A percentile compares a stretch with the other conserved stretches of the same genome.
Conservation (phyloP, 2,329 filamentous ascomycete genomes). For the Fusarium hostae region DNA sequence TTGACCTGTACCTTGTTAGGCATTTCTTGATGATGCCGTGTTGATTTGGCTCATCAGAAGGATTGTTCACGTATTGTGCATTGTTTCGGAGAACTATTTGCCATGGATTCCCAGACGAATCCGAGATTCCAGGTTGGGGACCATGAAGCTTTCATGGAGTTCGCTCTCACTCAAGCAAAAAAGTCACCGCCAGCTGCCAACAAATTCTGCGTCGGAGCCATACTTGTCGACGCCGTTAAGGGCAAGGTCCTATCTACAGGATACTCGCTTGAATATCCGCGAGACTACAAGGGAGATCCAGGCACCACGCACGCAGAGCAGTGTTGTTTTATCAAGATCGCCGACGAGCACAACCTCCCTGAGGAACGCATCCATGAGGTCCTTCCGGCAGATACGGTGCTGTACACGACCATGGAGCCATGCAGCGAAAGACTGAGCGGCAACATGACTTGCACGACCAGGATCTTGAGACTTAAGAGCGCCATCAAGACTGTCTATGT, state of each 20-base stretch:
- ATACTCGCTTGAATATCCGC: constrained; percentile 54
- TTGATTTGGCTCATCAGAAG: no score
- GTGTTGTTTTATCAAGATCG: constrained; percentile 58
- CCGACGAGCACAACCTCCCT: constrained; percentile 49
- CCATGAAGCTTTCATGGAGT: constrained; percentile 53
- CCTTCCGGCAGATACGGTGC: constrained; percentile 52
- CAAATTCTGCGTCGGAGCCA: constrained; percentile 57
- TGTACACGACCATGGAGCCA: constrained; percentile 60
- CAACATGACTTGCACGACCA: constrained; percentile 51
- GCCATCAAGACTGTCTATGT: constrained; percentile 53
- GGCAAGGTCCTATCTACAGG: constrained; percentile 55
- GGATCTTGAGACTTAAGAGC: constrained; percentile 49
- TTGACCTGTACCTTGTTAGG: background rate
- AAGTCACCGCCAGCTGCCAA: constrained; percentile 51
- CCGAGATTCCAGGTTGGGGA: constrained; percentile 44
- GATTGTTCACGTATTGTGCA: background rate
- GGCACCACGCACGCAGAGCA: constrained; percentile 57
- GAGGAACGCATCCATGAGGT: constrained; percentile 52
- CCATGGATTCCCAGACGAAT: constrained; percentile 12
- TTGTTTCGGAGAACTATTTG: background rate
- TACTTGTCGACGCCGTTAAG: constrained; percentile 52
- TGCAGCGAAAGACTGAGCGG: constrained; percentile 56
- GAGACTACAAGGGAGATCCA: constrained; percentile 51
- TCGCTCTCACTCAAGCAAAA: constrained; percentile 50
- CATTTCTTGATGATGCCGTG: no score